Conservation (phyloP, 805 yeast species). For the Wickerhamiella nectarea region DNA sequence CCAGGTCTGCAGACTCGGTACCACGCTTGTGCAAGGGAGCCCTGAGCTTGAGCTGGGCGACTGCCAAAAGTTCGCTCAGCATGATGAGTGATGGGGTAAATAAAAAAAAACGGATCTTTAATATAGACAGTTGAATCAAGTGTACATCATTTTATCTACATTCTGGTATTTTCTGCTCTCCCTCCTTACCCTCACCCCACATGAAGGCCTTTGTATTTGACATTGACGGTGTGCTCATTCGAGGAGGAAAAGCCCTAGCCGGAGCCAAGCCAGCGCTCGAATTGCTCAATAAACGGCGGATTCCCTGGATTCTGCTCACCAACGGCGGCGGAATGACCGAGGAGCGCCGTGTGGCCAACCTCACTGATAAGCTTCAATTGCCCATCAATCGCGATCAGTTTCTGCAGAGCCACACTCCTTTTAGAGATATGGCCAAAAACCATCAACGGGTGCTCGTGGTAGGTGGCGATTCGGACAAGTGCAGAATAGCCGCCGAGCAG, state of each 20-base stretch:
- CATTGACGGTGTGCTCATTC: conserved; percentile 79
- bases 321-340: conserved; percentile 91
- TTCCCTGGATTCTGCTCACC: conserved; percentile 77
- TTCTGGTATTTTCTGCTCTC: no score
- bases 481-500: conserved; percentile 67
- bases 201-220: conserved; percentile 70
- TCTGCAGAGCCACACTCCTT: conserved; percentile 89
- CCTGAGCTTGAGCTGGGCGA: conserved; percentile 5
- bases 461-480: conserved; percentile 83
- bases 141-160: no score
- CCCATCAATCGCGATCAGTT: conserved; percentile 63
- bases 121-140: no score
- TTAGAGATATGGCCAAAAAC: conserved; percentile 61
- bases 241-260: conserved; percentile 75
- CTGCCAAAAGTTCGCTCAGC: conserved; percentile 8
- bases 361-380: conserved; percentile 45
- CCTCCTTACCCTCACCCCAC: neutral
- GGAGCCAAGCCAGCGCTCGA: conserved; percentile 65
- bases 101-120: no score
- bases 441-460: conserved; percentile 69
- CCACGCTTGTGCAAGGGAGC: conserved; percentile 37
- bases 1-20: conserved; percentile 33
- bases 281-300: conserved; percentile 58
- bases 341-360: conserved; percentile 54
- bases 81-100: conserved; percentile 2